These are phyloP conservation scores for Exserohilum turcica DNA, from an alignment of 2,329 filamentous ascomycete genomes.

Conservation along the genomic window DNA sequence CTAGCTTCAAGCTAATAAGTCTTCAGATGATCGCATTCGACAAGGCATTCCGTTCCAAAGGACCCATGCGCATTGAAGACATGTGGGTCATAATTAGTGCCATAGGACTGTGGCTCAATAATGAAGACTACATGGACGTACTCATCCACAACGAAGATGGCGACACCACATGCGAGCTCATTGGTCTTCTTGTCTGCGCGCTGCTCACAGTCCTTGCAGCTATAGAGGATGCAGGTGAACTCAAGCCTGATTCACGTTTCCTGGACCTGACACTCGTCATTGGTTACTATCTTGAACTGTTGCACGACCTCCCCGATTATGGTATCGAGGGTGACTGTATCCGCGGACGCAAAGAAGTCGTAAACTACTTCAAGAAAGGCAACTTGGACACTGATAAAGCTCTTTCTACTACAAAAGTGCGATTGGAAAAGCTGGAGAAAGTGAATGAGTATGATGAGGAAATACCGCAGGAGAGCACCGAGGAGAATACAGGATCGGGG, in stretches of 20 bases:
- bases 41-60: conserved; percentile 10
- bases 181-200: conserved; percentile 23
- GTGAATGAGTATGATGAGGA: neutral
- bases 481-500: conserved; percentile 6
- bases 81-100: conserved; percentile 26
- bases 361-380: conserved; percentile 21
- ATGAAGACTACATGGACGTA: neutral
- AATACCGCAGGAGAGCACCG: neutral
- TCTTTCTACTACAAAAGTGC: conserved; percentile 9
- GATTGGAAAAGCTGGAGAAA: conserved; percentile 16
- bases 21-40: conserved; percentile 23
- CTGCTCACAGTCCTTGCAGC: conserved; percentile 20
- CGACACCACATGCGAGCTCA: conserved; percentile 5
- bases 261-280: conserved; percentile 28
- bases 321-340: conserved; percentile 23
- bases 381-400: conserved; percentile 19
- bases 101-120: conserved; percentile 20
- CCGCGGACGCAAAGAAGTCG: conserved; percentile 18
- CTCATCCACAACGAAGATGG: conserved; percentile 19
- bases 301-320: conserved; percentile 16
- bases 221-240: conserved; percentile 21
- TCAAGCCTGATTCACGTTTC: conserved; percentile 24
- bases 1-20: neutral
- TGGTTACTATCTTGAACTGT: conserved; percentile 16
- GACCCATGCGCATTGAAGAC: conserved; percentile 9